A percentile compares a stretch with the other conserved stretches of the same genome.
Conservation (phyloP, 192 early-diverging fungal species). For the Helicostylum pulchrum region DNA sequence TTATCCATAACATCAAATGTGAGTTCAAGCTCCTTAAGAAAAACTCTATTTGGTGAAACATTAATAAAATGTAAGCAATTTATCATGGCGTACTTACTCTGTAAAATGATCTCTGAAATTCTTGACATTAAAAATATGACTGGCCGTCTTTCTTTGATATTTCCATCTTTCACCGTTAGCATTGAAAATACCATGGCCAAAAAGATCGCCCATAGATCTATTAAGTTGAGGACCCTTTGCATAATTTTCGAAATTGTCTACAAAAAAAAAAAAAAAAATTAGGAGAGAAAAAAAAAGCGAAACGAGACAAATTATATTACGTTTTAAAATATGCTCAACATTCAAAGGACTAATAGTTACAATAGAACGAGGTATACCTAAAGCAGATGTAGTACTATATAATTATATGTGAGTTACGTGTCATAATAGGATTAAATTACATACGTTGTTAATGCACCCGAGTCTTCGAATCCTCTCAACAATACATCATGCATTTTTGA, state of each 20-base stretch:
- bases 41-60: conserved; percentile 20
- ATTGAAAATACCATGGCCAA: conserved; percentile 73
- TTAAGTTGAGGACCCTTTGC: conserved; percentile 42
- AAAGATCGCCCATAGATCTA: conserved; percentile 43
- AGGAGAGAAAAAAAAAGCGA: neutral
- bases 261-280: conserved; percentile 2
- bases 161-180: conserved; percentile 53
- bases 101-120: conserved; percentile 41
- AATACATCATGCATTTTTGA: conserved; percentile 23
- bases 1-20: conserved; percentile 18
- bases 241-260: conserved; percentile 39
- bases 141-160: conserved; percentile 53
- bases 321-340: conserved; percentile 36
- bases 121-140: conserved; percentile 37
- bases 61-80: neutral
- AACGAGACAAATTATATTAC: conserved; percentile 9
- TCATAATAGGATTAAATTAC: neutral
- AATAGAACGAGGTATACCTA: conserved; percentile 28
- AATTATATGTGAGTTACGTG: neutral
- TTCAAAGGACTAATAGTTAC: conserved; percentile 28
- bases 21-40: conserved; percentile 4
- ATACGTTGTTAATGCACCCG: conserved; percentile 20
- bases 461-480: conserved; percentile 7
- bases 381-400: conserved; percentile 17
- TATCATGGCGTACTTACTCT: conserved; percentile 4